Base-by-base conservation (phyloP, 192 early-diverging fungal species). In the Borealophlyctis nickersoniae region DNA sequence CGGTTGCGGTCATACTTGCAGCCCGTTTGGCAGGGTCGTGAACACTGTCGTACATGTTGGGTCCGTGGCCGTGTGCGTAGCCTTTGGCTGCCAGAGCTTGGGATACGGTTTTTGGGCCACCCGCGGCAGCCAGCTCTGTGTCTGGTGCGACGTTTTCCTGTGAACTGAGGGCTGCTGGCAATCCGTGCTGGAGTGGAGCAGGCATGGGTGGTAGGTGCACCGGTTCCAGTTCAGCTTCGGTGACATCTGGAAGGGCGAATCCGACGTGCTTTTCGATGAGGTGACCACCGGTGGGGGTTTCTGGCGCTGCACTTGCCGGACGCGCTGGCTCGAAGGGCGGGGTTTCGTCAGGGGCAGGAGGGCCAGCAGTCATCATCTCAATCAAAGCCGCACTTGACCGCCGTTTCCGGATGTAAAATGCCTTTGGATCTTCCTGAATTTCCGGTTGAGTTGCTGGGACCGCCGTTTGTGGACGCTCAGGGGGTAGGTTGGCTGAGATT, bases 31-130 rank as follows among this genome's bases (percentile, higher is more conserved):
- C 67, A 1, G 31, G 28, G 31, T 60, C 52, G 51, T 81, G 79
- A 19, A 78, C 63, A 0, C 56, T 23, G 13, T 72, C 60, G 52
- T 70, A 81, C 52, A 78, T 45, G 22, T 59, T 55, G n/a, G 63
- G 68, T 0, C 72, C 68, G 14, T 60, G 60, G 45, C 36, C 71
- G 28, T 58, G 36, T 49, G 52, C 23, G 53, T 35, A 48, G n/a
- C 28, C 36, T 66, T 53, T 69, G 11, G 23, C 19, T 64, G 4
- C 9, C 31, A 19, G 54, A n/a, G 55, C 52, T n/a, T 57, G 50
- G 4, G 27, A 4, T 27, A 39, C 26, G 23, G 19, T 32, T 16
- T 30, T 49, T 28, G 0, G 56, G 58, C n/a, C 27, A 23, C 0
- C 23, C 28, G 49, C 48, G 61, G 22, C 23, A 60, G 34, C 3